These are phyloP conservation scores for Melastoma malabathricum DNA, from an alignment of 345 rosid genomes.

Conservation along the genomic window DNA sequence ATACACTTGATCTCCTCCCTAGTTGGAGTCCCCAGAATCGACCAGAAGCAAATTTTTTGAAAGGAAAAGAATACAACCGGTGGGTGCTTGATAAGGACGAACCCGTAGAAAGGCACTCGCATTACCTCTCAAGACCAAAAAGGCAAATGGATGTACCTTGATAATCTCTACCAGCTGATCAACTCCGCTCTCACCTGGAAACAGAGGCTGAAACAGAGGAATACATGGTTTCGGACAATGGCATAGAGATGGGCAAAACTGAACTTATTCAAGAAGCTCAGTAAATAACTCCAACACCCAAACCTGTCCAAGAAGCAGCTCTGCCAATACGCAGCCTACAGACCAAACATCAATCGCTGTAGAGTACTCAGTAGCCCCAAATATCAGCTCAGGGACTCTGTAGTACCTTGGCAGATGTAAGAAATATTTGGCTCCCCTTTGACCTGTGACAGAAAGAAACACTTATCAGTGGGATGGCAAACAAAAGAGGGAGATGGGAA, in stretches of 20 bases:
- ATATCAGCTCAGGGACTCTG: conserved; percentile 96
- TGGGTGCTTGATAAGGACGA: not conserved
- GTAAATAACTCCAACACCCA: not conserved
- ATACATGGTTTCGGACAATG: not conserved
- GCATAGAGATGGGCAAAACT: not conserved
- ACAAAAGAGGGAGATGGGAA: not conserved
- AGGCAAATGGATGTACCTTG: conserved; percentile 36
- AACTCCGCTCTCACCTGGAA: conserved; percentile 94
- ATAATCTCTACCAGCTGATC: conserved; percentile 98
- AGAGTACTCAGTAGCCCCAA: conserved; percentile 93
- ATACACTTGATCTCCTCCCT: conserved; percentile 98
- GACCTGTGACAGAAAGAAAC: conserved; percentile 30
- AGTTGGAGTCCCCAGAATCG: conserved; percentile 97
- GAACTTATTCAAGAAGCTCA: not conserved
- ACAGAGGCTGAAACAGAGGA: conserved; percentile 55
- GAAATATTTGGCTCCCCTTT: conserved; percentile 97
- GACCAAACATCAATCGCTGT: conserved; percentile 97
- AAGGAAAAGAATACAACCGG: too few species aligned
- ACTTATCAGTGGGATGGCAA: not conserved
- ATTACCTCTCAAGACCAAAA: not conserved
- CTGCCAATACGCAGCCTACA: conserved; percentile 93
- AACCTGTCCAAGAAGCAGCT: conserved; percentile 93
- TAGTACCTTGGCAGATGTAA: conserved; percentile 91
- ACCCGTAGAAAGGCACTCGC: not conserved
- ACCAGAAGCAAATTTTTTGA: conserved; percentile 6